Evolutionary conservation across 495 filamentous ascomycete genomes (phyloP).

Genomic region (Annulohypoxylon maeteangense): DNA sequence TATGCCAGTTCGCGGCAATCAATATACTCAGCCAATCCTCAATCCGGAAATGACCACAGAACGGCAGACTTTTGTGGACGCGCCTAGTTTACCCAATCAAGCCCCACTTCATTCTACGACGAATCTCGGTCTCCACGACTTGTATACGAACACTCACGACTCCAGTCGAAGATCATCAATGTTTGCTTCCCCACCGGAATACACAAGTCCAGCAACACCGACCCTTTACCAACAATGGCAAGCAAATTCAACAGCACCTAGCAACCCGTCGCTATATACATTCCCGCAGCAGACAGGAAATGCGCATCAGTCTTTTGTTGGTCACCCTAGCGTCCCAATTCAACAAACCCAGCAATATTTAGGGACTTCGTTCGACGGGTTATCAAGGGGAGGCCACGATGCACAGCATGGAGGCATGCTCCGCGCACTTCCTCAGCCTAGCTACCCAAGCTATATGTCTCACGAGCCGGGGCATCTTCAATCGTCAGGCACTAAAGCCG

Average conservation of each 20-base stretch:
- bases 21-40: conserved; percentile 44
- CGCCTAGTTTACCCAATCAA: conserved; percentile 39
- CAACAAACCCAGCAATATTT: conserved; percentile 42
- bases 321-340: conserved; percentile 43
- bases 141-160: conserved; percentile 52
- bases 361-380: conserved; percentile 40
- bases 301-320: conserved; percentile 41
- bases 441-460: conserved; percentile 32
- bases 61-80: conserved; percentile 50
- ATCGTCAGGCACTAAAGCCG: conserved; percentile 21
- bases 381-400: conserved; percentile 43
- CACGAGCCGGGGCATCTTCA: conserved; percentile 27
- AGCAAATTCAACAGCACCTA: conserved; percentile 42
- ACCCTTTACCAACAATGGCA: conserved; percentile 48
- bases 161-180: conserved; percentile 49
- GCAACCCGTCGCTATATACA: conserved; percentile 45
- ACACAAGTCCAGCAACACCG: conserved; percentile 45
- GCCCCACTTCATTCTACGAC: conserved; percentile 37
- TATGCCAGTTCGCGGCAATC: conserved; percentile 44
- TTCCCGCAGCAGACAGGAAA: conserved; percentile 42
- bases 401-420: conserved; percentile 40
- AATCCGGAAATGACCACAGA: conserved; percentile 45
- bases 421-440: conserved; percentile 25
- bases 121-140: conserved; percentile 48
- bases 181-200: conserved; percentile 50